Conservation (phyloP, 2,329 filamentous ascomycete species). For the Epichloe elymi region DNA sequence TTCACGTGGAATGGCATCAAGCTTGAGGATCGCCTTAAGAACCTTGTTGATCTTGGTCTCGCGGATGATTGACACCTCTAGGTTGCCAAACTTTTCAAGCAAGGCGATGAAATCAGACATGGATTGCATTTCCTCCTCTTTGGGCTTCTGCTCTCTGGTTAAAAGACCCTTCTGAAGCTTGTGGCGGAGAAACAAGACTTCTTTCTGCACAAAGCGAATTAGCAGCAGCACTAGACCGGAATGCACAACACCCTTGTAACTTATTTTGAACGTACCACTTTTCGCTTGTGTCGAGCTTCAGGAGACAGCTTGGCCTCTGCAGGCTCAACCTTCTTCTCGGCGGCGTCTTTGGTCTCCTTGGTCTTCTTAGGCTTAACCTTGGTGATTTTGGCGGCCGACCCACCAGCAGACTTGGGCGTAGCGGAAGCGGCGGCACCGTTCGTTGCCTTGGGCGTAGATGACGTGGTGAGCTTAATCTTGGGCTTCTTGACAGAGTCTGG, state of each 20-base stretch:
- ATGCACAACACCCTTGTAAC: background rate
- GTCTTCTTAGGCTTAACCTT: slow-evolving; percentile 47
- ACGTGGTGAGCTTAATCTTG: slow-evolving; percentile 52
- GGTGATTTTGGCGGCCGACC: slow-evolving; percentile 35
- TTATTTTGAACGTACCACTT: slow-evolving; percentile 34
- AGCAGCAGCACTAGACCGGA: slow-evolving; percentile 18
- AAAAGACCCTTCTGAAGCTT: slow-evolving; percentile 91
- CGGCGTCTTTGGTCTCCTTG: slow-evolving; percentile 41
- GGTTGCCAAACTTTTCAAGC: slow-evolving; percentile 64
- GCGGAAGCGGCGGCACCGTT: slow-evolving; percentile 37
- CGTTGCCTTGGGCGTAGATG: slow-evolving; percentile 54
- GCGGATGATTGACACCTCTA: slow-evolving; percentile 82
- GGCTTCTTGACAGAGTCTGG: slow-evolving; percentile 54
- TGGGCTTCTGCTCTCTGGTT: slow-evolving; percentile 69
- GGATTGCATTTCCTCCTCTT: slow-evolving; percentile 67
- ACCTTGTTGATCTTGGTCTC: slow-evolving; percentile 98
- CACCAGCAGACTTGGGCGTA: slow-evolving; percentile 40
- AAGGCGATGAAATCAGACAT: slow-evolving; percentile 71
- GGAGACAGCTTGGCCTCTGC: slow-evolving; percentile 46
- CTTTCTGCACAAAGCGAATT: slow-evolving; percentile 33
- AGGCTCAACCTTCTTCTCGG: slow-evolving; percentile 43
- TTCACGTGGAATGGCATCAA: slow-evolving; percentile 74
- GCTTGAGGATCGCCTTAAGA: slow-evolving; percentile 82
- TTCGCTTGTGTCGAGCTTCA: slow-evolving; percentile 44
- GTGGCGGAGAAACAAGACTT: slow-evolving; percentile 87